Base-by-base conservation (phyloP, 2,329 filamentous ascomycete species). In the Teratosphaeria epicoccoides region DNA sequence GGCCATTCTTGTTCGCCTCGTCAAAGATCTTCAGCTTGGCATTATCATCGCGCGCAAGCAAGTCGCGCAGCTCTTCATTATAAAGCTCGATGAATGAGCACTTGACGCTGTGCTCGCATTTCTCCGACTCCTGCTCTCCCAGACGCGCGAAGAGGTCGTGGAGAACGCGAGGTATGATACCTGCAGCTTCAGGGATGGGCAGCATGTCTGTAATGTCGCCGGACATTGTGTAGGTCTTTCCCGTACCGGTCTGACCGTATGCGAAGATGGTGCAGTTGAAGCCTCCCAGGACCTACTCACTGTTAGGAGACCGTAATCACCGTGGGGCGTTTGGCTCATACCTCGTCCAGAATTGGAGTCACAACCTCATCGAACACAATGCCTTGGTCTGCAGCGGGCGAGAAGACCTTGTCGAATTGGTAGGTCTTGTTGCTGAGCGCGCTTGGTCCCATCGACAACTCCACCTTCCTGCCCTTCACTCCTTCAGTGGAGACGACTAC, bases 221-320 rank as follows among this genome's bases (percentile, higher is more conserved):
- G 0, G 91, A 95, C 93, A 98, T 98, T 23, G 93, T 98, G 70
- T 98, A 98, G 12, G 93, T 98, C 70, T 98, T 98, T 61, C 93
- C 93, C 0, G 93, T 98, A 44, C 93, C 93, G 0, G 93, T 98
- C 69, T 98, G 93, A 24, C 93, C 93, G 68, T 98, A 98, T 28
- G 93, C 93, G 63, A 98, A 98, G 54, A 98, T 95, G 4, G 93
- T 98, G 72, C 93, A 98, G 69, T 98, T 98, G 73, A 88, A 97
- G 49, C 93, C 93, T 23, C 83, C 80, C 43, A 98, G 79, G 77
- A 97, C 95, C 88, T 95, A 17, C 3, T n/a, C 14, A n/a, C n/a
- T 33, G 12, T 50, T 12, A 50, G 24, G 9, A 11, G 24, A 24
- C 12, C 12, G 12, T 2, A 14, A 9, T 17, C 14, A 25, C 20